Evolutionary conservation across 2,329 filamentous ascomycete genomes (phyloP).

Genomic region (Raffaelea arxii): DNA sequence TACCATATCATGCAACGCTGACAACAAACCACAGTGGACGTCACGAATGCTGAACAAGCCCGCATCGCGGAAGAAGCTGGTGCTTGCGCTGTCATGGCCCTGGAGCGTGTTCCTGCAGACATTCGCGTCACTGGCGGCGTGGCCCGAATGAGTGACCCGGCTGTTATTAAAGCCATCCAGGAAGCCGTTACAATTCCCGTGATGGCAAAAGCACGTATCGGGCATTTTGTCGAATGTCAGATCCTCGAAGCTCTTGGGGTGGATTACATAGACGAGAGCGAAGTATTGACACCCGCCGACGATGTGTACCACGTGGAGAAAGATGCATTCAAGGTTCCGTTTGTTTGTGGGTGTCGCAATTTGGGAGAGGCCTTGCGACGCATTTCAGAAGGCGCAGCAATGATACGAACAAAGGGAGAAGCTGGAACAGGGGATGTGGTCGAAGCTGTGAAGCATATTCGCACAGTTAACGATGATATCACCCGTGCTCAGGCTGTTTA

Average conservation of each 20-base stretch:
- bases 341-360: conserved; percentile 94
- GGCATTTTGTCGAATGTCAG: conserved; percentile 97
- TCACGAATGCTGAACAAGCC: conserved; percentile 85
- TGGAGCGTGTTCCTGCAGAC: conserved; percentile 94
- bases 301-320: conserved; percentile 88
- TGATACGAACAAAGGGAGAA: conserved; percentile 98
- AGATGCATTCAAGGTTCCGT: conserved; percentile 69
- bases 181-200: conserved; percentile 90
- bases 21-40: conserved; percentile 53
- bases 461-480: conserved; percentile 78
- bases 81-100: conserved; percentile 93
- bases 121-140: conserved; percentile 90
- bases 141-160: conserved; percentile 90
- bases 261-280: conserved; percentile 97
- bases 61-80: conserved; percentile 96
- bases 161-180: conserved; percentile 94
- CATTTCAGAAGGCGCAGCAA: conserved; percentile 88
- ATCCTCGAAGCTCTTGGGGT: conserved; percentile 91
- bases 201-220: conserved; percentile 98
- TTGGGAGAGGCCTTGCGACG: conserved; percentile 85
- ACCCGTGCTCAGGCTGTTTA: conserved; percentile 69
- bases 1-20: neutral
- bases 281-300: conserved; percentile 94
- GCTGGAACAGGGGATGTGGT: conserved; percentile 95
- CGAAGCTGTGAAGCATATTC: conserved; percentile 93